Base-by-base conservation (phyloP, 1,139 yeast species). In the Debaryomycetaceae sp. region DNA sequence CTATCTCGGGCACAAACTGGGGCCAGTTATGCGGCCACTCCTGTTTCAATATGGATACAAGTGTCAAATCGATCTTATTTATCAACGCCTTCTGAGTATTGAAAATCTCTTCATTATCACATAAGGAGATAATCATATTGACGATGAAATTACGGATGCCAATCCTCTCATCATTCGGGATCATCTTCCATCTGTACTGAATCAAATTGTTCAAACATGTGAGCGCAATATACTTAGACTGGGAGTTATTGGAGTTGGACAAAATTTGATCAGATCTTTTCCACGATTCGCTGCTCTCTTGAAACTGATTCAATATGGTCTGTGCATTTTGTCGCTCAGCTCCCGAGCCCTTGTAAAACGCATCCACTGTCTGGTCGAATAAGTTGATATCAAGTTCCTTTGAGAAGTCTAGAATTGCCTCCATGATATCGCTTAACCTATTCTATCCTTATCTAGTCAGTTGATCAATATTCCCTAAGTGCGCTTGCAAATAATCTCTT, bases 1-100 rank as follows among this genome's bases (percentile, higher is more conserved):
- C 94, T 47, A 92, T 79, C 60, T 94, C 98, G 11, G 98, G 96
- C 40, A 92, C 85, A 56, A 94, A 92, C 53, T 86, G 87, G 17
- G 98, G 98, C 99, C 99, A 92, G 59, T 89, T 87, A 52, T 83
- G 89, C 31, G 99, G 99, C 99, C 99, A 92, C 60, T 92, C 99
- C 65, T 94, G 98, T 59, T 92, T 92, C 56, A 92, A 78, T 39
- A 92, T 83, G 56, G 92, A 95, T 31, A 92, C 98, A 56, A 92
- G 73, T 6, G 98, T 92, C 59, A 92, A 75, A 65, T 92, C 96
- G 53, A 92, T 91, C 63, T 94, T 94, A 67, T 87, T 88, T 55
- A 92, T 87, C 56, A 92, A 75, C 16, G 97, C 83, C 57, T 83
- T 82, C 59, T 91, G 91, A 36, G 76, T 67, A 42, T 75, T 78